These are phyloP conservation scores for Artomyces pyxidatus DNA, from an alignment of 768 basidiomycete species.

Conservation along the genomic window DNA sequence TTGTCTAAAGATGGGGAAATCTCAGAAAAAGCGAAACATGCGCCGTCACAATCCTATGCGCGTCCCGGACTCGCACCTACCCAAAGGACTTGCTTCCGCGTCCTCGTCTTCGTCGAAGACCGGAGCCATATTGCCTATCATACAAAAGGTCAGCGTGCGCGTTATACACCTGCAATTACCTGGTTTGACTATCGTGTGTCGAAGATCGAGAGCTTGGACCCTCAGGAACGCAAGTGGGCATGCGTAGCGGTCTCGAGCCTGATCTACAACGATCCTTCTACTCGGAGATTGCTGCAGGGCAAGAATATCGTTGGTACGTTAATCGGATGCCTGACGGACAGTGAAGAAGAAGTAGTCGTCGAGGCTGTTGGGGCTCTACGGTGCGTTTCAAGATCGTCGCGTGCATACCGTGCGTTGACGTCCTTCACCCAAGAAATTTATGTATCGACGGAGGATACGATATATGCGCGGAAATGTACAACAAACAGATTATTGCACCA, in stretches of 20 bases:
- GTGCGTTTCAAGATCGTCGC: constrained; percentile 34
- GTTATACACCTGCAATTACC: neutral
- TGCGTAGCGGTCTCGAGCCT: constrained; percentile 94
- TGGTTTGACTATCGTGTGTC: neutral
- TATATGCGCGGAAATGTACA: constrained; percentile 95
- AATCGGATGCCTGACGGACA: constrained; percentile 82
- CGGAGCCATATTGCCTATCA: constrained; percentile 76
- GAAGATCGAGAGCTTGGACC: constrained; percentile 71
- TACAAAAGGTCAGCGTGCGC: constrained; percentile 64
- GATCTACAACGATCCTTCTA: constrained; percentile 92
- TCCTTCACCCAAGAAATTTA: constrained; percentile 54
- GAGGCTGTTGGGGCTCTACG: constrained; percentile 86
- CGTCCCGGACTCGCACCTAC: constrained; percentile 88
- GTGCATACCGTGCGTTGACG: neutral
- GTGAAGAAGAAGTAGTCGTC: constrained; percentile 82
- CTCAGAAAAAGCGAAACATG: constrained; percentile 80
- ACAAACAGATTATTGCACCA: constrained; percentile 83
- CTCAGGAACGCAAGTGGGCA: constrained; percentile 85
- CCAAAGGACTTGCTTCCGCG: constrained; percentile 71
- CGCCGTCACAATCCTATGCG: constrained; percentile 90
- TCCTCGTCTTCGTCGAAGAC: constrained; percentile 67
- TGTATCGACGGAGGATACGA: constrained; percentile 95
- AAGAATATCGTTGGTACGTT: constrained; percentile 84
- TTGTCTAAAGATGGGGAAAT: constrained; percentile 83
- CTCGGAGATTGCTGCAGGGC: constrained; percentile 80